These are phyloP conservation scores for Dentipellis sp. DNA, from an alignment of 768 basidiomycete genomes.

Conservation along the genomic window DNA sequence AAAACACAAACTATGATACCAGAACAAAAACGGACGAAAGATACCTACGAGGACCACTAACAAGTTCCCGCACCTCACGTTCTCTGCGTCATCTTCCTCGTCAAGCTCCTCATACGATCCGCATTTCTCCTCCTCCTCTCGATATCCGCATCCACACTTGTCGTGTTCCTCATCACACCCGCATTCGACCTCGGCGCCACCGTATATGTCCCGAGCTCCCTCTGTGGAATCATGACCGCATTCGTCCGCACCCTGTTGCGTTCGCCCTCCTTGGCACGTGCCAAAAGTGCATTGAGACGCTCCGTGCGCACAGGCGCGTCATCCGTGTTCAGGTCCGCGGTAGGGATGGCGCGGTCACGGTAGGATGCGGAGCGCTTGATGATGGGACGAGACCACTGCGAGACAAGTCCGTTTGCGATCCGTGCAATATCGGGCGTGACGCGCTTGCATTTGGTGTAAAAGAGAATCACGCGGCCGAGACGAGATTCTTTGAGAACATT, in stretches of 20 bases:
- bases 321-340: slow-evolving; percentile 33
- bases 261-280: slow-evolving; percentile 57
- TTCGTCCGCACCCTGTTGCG: slow-evolving; percentile 66
- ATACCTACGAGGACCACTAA: too few relatives aligned
- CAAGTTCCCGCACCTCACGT: neutral
- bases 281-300: slow-evolving; percentile 60
- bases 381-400: slow-evolving; percentile 83
- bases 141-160: slow-evolving; percentile 64
- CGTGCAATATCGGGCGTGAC: slow-evolving; percentile 77
- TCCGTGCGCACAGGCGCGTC: slow-evolving; percentile 30
- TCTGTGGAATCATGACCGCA: slow-evolving; percentile 75
- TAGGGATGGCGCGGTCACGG: slow-evolving; percentile 61
- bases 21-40: too few relatives aligned
- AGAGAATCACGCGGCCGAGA: slow-evolving; percentile 82
- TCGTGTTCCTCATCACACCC: slow-evolving; percentile 40
- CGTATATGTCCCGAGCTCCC: slow-evolving; percentile 68
- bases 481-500: slow-evolving; percentile 85
- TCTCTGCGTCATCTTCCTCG: slow-evolving; percentile 28
- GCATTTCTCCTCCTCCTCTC: slow-evolving; percentile 67
- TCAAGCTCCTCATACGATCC: slow-evolving; percentile 62
- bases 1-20: too few relatives aligned
- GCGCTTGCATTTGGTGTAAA: slow-evolving; percentile 94
- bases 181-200: slow-evolving; percentile 60
- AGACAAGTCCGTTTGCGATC: slow-evolving; percentile 77
- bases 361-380: slow-evolving; percentile 84